phyloP scores from a whole-genome alignment of 148 eudicot genomes.

The Nepenthes gracilis region DNA sequence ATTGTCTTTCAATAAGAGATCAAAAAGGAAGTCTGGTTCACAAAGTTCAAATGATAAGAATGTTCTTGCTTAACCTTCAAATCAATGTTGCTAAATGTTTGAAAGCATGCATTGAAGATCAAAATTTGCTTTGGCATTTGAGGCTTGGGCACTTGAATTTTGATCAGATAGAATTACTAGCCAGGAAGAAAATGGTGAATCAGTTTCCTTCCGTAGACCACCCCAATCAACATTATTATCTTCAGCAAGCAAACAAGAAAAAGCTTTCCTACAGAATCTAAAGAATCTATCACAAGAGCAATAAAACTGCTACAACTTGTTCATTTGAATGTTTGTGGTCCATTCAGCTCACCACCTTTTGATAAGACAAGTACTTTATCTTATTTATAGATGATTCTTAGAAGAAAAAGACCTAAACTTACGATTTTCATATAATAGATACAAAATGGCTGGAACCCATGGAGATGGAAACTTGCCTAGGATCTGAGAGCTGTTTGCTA shows the following conservation, averaged over 20 bases:
- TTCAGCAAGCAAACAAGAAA: background rate
- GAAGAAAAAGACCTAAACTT: too few relatives aligned
- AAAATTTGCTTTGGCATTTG: constrained; percentile 1
- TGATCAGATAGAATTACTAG: background rate
- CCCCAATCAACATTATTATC: background rate
- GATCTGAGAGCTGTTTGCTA: too few relatives aligned
- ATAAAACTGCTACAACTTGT: too few relatives aligned
- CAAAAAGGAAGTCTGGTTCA: background rate
- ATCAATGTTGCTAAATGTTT: background rate
- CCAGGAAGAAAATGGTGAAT: background rate
- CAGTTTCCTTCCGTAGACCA: background rate
- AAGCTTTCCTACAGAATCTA: background rate
- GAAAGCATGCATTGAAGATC: background rate
- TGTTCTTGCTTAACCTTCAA: background rate
- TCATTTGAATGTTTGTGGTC: constrained; percentile 8
- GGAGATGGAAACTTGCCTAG: too few relatives aligned
- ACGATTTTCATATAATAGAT: too few relatives aligned
- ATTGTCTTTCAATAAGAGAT: background rate
- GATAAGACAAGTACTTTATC: constrained; percentile 10
- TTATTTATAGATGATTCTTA: too few relatives aligned
- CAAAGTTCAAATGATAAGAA: background rate
- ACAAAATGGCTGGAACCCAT: too few relatives aligned
- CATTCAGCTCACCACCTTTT: background rate
- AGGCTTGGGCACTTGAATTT: constrained; percentile 4
- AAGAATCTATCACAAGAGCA: too few relatives aligned